phyloP scores from a whole-genome alignment of 441 rosid genomes.

The Erodium texanum region DNA sequence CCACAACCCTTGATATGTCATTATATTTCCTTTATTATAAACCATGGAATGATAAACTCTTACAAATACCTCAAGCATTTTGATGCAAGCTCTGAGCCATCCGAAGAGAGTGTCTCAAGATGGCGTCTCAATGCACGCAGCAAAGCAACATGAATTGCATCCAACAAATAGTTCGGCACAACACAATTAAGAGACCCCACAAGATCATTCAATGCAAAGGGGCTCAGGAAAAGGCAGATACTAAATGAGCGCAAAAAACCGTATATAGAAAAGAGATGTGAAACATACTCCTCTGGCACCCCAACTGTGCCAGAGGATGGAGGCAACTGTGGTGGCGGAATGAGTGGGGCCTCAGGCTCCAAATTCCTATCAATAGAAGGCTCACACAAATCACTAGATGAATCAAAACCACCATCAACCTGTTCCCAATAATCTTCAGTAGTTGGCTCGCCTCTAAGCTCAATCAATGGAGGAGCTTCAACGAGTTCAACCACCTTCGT shows the following conservation, averaged over 20 bases:
- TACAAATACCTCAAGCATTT: constrained; percentile 67
- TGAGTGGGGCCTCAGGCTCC: constrained; percentile 29
- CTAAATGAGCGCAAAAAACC: constrained; percentile 76
- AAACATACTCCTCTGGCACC: constrained; percentile 63
- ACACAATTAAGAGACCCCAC: constrained; percentile 73
- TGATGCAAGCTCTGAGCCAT: constrained; percentile 65
- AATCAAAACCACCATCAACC: constrained; percentile 45
- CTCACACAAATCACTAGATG: constrained; percentile 61
- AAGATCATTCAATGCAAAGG: constrained; percentile 80
- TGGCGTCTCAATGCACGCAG: constrained; percentile 55
- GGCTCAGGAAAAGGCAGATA: constrained; percentile 56
- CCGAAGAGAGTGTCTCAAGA: constrained; percentile 55
- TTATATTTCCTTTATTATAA: neutral
- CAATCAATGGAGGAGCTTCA: constrained; percentile 30
- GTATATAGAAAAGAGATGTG: constrained; percentile 69
- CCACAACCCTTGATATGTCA: too few species aligned
- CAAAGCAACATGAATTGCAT: constrained; percentile 74
- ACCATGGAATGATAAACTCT: neutral
- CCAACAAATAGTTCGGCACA: constrained; percentile 61
- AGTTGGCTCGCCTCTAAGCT: constrained; percentile 23
- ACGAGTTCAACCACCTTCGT: constrained; percentile 27
- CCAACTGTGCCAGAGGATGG: constrained; percentile 74
- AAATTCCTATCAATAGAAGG: constrained; percentile 29
- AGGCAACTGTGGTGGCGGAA: constrained; percentile 52
- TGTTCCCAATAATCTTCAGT: constrained; percentile 26